Evolutionary conservation across 306 rosid genomes (phyloP).

Genomic region (Rosa lucieae): DNA sequence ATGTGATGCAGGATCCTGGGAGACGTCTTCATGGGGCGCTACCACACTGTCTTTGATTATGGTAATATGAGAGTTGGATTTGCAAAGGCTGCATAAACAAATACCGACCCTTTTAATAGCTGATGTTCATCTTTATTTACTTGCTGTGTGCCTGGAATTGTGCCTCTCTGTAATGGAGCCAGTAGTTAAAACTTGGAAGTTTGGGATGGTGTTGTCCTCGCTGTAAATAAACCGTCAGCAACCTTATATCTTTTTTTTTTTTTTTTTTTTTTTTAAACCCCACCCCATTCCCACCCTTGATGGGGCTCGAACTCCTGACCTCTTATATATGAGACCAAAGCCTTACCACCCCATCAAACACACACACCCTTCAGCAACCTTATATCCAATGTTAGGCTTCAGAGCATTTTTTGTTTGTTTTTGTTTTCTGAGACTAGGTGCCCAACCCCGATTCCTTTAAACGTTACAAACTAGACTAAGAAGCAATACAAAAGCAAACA

Average conservation of each 20-base stretch:
- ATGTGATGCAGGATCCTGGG: constrained; percentile 79
- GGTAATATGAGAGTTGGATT: constrained; percentile 78
- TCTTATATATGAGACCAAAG: no score
- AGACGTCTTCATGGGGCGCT: constrained; percentile 87
- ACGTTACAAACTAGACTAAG: background rate
- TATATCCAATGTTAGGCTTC: background rate
- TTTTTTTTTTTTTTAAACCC: no score
- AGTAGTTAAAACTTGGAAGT: constrained; percentile 8
- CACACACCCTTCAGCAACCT: no score
- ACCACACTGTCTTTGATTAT: constrained; percentile 84
- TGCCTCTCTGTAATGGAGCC: background rate
- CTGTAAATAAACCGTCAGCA: constrained; percentile 22
- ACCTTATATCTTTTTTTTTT: no score
- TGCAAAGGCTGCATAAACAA: constrained; percentile 73
- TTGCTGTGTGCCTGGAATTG: background rate
- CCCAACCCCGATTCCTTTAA: background rate
- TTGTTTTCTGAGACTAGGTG: background rate
- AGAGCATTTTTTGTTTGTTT: background rate
- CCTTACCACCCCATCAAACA: no score
- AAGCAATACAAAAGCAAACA: background rate
- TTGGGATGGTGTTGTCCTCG: constrained; percentile 4
- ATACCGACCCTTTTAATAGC: background rate
- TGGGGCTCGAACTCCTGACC: no score
- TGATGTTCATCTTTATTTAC: constrained; percentile 4
- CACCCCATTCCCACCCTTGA: no score